These are phyloP conservation scores for Tuber brumale DNA, from an alignment of 495 filamentous ascomycete genomes.

Conservation along the genomic window DNA sequence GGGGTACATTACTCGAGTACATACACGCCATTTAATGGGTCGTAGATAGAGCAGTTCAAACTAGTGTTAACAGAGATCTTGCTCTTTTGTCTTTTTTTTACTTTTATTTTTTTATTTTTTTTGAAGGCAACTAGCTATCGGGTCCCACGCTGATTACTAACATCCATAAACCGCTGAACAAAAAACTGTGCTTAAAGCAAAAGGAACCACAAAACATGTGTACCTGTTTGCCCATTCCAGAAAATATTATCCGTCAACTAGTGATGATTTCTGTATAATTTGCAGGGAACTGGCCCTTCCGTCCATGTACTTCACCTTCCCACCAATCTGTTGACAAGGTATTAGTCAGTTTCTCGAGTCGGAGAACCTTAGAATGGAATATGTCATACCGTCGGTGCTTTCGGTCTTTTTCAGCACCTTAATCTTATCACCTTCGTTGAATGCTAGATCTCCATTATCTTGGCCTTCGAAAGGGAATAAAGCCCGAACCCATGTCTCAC, in stretches of 20 bases:
- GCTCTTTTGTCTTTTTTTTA: neutral
- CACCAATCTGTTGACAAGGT: slow-evolving; percentile 68
- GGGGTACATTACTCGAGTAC: no score
- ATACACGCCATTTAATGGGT: neutral
- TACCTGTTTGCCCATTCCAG: slow-evolving; percentile 5
- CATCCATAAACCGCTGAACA: neutral
- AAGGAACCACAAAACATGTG: neutral
- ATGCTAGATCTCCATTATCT: slow-evolving; percentile 66
- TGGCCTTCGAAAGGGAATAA: slow-evolving; percentile 74
- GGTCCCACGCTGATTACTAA: neutral
- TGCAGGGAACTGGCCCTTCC: slow-evolving; percentile 75
- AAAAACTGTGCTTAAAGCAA: neutral
- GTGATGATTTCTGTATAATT: slow-evolving; percentile 62
- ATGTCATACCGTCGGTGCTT: slow-evolving; percentile 55
- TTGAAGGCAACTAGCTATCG: neutral
- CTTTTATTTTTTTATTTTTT: neutral
- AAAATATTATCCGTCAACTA: slow-evolving; percentile 16
- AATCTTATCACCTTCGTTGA: slow-evolving; percentile 79
- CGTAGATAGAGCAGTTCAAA: neutral
- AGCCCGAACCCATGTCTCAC: slow-evolving; percentile 65
- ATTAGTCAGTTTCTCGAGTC: neutral
- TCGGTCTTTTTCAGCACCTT: slow-evolving; percentile 74
- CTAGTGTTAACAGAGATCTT: neutral
- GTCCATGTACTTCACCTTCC: slow-evolving; percentile 75
- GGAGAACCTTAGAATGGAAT: neutral